A percentile compares a stretch with the other conserved stretches of the same genome.
Conservation (phyloP, 2,329 filamentous ascomycete genomes). For the Zymoseptoria brevis region DNA sequence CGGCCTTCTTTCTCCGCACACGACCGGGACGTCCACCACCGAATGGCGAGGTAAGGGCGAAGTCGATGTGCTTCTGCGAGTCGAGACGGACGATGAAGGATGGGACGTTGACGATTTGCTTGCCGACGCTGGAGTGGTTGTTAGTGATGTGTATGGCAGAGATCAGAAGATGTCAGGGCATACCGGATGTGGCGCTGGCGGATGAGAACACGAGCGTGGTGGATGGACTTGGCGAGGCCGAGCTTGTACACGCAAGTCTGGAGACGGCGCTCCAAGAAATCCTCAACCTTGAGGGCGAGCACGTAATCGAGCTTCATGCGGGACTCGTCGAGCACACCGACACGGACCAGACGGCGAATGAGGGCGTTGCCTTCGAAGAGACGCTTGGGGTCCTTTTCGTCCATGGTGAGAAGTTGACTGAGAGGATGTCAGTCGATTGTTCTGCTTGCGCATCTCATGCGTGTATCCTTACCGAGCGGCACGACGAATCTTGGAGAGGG, state of each 20-base stretch:
- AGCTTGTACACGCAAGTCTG: constrained; percentile 99
- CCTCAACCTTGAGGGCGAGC: constrained; percentile 95
- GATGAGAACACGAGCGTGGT: constrained; percentile 99
- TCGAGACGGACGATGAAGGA: constrained; percentile 99
- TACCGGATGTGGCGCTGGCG: constrained; percentile 96
- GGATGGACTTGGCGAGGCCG: constrained; percentile 98
- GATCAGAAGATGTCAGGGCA: constrained; percentile 14
- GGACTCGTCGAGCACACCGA: constrained; percentile 99
- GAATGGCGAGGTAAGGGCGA: constrained; percentile 93
- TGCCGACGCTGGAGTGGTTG: constrained; percentile 63
- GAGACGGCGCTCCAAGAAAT: constrained; percentile 99
- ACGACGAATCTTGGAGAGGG: constrained; percentile 99
- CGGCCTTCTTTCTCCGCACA: constrained; percentile 99
- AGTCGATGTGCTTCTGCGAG: constrained; percentile 99
- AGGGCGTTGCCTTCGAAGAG: constrained; percentile 99
- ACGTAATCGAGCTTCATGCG: constrained; percentile 99
- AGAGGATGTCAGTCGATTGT: constrained; percentile 12
- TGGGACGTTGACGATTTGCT: constrained; percentile 99
- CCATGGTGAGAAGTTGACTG: constrained; percentile 98
- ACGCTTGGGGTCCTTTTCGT: constrained; percentile 99
- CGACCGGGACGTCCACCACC: constrained; percentile 94
- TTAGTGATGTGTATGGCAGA: constrained; percentile 17
- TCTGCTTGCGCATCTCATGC: background rate
- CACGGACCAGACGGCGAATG: constrained; percentile 98
- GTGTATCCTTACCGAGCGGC: constrained; percentile 78